Conservation (phyloP, 768 basidiomycete species). For the Solioccasus polychromus region DNA sequence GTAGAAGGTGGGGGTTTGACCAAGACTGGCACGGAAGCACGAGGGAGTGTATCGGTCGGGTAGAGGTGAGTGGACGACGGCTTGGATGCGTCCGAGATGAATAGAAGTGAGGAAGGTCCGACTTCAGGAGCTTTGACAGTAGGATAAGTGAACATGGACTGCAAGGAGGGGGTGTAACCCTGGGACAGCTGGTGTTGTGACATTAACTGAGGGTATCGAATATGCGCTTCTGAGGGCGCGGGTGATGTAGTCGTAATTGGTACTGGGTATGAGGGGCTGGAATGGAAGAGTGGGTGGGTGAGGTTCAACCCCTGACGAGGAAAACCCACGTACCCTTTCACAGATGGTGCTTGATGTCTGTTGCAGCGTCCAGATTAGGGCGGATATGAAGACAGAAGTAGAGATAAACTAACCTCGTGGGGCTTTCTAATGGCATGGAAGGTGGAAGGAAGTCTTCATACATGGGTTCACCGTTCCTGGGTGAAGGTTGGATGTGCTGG, state of each 20-base stretch:
- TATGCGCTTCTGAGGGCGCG: conserved; percentile 44
- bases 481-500: conserved; percentile 31
- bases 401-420: conserved; percentile 49
- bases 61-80: conserved; percentile 26
- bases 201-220: conserved; percentile 74
- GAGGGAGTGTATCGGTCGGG: conserved; percentile 34
- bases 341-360: conserved; percentile 27
- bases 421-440: conserved; percentile 64
- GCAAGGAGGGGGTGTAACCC: conserved; percentile 74
- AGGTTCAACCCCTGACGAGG: conserved; percentile 4
- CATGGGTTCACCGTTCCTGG: conserved; percentile 29
- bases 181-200: conserved; percentile 73
- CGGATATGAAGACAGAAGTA: conserved; percentile 35
- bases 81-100: conserved; percentile 36
- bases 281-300: conserved; percentile 17
- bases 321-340: conserved; percentile 34
- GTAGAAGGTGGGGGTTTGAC: conserved; percentile 5
- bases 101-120: conserved; percentile 43
- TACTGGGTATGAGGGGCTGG: conserved; percentile 41
- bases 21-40: conserved; percentile 29
- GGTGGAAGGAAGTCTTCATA: conserved; percentile 34
- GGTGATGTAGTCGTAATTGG: conserved; percentile 71
- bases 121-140: conserved; percentile 33
- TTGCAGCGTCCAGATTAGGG: conserved; percentile 24
- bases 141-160: conserved; percentile 62